Conservation (phyloP, 768 basidiomycete species). For the Sutorius australiensis region DNA sequence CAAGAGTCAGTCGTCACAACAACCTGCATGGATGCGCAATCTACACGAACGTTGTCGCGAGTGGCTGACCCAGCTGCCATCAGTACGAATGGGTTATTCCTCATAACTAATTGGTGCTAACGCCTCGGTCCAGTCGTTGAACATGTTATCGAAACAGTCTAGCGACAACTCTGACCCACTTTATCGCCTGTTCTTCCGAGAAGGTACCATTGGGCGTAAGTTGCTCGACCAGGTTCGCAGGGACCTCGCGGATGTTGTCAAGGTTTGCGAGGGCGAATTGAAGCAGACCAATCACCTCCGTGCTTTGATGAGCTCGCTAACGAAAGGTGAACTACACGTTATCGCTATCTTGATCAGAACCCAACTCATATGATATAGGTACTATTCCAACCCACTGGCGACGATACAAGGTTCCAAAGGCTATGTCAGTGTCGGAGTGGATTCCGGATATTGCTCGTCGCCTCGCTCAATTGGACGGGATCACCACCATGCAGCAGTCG, state of each 20-base stretch:
- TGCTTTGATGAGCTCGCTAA: constrained; percentile 83
- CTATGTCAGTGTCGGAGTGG: constrained; percentile 82
- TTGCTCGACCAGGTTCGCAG: constrained; percentile 74
- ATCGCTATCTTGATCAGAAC: neutral
- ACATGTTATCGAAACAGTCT: constrained; percentile 58
- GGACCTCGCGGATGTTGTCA: constrained; percentile 78
- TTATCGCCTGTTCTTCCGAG: constrained; percentile 83
- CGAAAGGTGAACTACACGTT: constrained; percentile 62
- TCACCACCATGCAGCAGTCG: constrained; percentile 51
- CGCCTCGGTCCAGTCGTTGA: constrained; percentile 49
- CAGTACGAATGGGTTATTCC: constrained; percentile 42
- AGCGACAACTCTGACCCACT: constrained; percentile 79
- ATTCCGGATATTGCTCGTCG: constrained; percentile 78
- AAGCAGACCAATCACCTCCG: constrained; percentile 97
- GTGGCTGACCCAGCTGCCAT: constrained; percentile 76
- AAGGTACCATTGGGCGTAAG: constrained; percentile 74
- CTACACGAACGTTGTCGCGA: constrained; percentile 78
- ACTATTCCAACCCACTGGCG: constrained; percentile 88
- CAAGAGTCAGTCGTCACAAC: constrained; percentile 64
- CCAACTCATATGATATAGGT: constrained; percentile 43
- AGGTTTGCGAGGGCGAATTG: constrained; percentile 79
- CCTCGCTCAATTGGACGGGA: constrained; percentile 74
- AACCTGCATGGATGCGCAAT: constrained; percentile 94
- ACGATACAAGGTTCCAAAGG: constrained; percentile 81
- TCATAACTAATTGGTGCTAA: constrained; percentile 8